These are phyloP conservation scores for Vicia sativa DNA, from an alignment of 306 rosid species.

Conservation along the genomic window DNA sequence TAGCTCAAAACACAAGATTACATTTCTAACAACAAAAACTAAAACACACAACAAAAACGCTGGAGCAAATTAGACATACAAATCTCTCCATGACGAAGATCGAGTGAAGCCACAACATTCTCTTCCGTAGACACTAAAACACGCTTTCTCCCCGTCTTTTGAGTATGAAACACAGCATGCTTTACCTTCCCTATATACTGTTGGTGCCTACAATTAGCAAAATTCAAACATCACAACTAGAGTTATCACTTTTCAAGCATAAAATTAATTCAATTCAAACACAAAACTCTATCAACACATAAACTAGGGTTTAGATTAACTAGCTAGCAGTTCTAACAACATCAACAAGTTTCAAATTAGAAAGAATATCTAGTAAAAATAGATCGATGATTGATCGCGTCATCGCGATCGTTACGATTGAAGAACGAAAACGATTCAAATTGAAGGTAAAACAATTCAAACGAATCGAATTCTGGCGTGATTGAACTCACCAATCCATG, in stretches of 20 bases:
- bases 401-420: not conserved
- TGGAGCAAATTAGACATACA: conserved; percentile 50
- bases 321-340: not conserved
- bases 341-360: not conserved
- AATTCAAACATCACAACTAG: conserved; percentile 8
- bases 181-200: conserved; percentile 92
- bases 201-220: conserved; percentile 69
- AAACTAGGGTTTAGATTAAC: conserved; percentile 19
- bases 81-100: conserved; percentile 97
- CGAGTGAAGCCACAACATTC: conserved; percentile 95
- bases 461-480: conserved; percentile 2
- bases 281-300: conserved; percentile 24
- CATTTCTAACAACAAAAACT: conserved; percentile 6
- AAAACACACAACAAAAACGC: not conserved
- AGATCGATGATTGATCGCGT: not conserved
- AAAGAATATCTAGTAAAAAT: conserved; percentile 1
- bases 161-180: conserved; percentile 89
- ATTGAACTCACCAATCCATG: conserved; percentile 78
- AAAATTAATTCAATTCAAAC: not conserved
- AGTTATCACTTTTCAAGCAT: not conserved
- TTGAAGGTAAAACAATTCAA: not conserved
- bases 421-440: conserved; percentile 14
- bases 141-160: conserved; percentile 85
- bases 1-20: not conserved
- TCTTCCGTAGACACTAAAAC: conserved; percentile 95